These are phyloP conservation scores for Domatiomyces globalis DNA, from an alignment of 2,329 filamentous ascomycete species.

Conservation along the genomic window DNA sequence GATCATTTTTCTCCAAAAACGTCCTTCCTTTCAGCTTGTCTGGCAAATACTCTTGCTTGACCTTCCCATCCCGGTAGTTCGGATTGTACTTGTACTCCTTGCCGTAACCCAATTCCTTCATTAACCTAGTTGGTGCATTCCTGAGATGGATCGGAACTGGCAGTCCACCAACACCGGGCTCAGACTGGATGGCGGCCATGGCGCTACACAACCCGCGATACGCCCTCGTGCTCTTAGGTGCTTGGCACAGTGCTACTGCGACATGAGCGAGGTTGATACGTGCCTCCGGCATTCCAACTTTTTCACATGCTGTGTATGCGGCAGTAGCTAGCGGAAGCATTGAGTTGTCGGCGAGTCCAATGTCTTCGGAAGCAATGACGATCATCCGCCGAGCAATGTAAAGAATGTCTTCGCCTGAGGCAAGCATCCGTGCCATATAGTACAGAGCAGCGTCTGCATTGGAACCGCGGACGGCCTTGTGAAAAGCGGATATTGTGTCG, in stretches of 20 bases:
- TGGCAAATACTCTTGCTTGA: slow-evolving; percentile 83
- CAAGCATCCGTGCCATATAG: slow-evolving; percentile 89
- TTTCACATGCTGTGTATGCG: slow-evolving; percentile 74
- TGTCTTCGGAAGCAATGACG: slow-evolving; percentile 86
- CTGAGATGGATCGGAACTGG: slow-evolving; percentile 77
- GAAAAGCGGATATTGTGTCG: slow-evolving; percentile 91
- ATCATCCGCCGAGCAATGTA: slow-evolving; percentile 88
- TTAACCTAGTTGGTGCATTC: slow-evolving; percentile 81
- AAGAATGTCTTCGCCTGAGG: slow-evolving; percentile 83
- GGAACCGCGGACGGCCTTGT: slow-evolving; percentile 83
- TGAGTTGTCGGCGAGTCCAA: slow-evolving; percentile 75
- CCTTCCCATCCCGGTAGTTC: slow-evolving; percentile 66
- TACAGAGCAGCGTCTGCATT: slow-evolving; percentile 82
- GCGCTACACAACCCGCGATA: slow-evolving; percentile 75
- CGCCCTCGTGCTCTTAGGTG: slow-evolving; percentile 73
- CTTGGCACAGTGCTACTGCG: slow-evolving; percentile 62
- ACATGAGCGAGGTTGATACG: slow-evolving; percentile 83
- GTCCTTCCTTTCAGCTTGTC: slow-evolving; percentile 52
- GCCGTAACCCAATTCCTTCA: slow-evolving; percentile 86
- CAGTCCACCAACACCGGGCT: slow-evolving; percentile 68
- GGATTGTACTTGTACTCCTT: slow-evolving; percentile 95
- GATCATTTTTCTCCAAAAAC: slow-evolving; percentile 67
- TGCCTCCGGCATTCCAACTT: slow-evolving; percentile 89
- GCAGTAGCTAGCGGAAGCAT: slow-evolving; percentile 74
- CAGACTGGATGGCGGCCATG: slow-evolving; percentile 54